A percentile compares a stretch with the other conserved stretches of the same genome.
Conservation (phyloP, 192 early-diverging fungal genomes). For the Backusella tarrabulga region DNA sequence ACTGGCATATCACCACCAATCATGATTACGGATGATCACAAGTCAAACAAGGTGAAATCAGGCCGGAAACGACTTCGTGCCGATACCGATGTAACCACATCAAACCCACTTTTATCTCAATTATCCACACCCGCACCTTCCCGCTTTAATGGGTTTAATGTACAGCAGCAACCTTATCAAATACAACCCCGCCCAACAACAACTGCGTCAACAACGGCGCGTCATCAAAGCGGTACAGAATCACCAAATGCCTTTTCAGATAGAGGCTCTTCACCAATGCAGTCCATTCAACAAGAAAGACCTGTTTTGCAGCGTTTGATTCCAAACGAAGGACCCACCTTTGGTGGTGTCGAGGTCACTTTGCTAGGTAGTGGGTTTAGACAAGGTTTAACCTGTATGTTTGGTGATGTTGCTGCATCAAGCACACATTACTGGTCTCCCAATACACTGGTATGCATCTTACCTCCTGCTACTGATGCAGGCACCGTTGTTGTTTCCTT, state of each 20-base stretch:
- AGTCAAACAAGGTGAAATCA: slow-evolving; percentile 69
- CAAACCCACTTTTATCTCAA: background rate
- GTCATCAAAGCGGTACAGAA: background rate
- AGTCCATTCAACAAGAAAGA: background rate
- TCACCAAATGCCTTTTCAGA: background rate
- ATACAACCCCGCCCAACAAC: background rate
- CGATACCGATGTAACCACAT: slow-evolving; percentile 15
- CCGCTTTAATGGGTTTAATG: background rate
- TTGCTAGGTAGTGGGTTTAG: slow-evolving; percentile 71
- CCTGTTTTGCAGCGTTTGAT: slow-evolving; percentile 52
- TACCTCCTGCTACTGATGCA: slow-evolving; percentile 65
- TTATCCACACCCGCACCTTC: background rate
- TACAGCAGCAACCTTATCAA: background rate
- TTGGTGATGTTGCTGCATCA: slow-evolving; percentile 66
- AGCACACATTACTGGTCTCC: slow-evolving; percentile 68
- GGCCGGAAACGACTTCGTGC: slow-evolving; percentile 27
- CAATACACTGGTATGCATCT: slow-evolving; percentile 69
- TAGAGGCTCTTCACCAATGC: background rate
- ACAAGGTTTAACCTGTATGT: slow-evolving; percentile 68
- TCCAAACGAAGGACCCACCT: slow-evolving; percentile 75
- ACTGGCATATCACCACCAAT: slow-evolving; percentile 89
- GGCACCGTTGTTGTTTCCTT: slow-evolving; percentile 61
- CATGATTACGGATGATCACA: slow-evolving; percentile 98
- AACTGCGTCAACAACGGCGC: background rate
- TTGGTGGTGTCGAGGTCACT: slow-evolving; percentile 75